Base-by-base conservation (phyloP, 2,329 filamentous ascomycete species). In the Emydomyces testavorans region DNA sequence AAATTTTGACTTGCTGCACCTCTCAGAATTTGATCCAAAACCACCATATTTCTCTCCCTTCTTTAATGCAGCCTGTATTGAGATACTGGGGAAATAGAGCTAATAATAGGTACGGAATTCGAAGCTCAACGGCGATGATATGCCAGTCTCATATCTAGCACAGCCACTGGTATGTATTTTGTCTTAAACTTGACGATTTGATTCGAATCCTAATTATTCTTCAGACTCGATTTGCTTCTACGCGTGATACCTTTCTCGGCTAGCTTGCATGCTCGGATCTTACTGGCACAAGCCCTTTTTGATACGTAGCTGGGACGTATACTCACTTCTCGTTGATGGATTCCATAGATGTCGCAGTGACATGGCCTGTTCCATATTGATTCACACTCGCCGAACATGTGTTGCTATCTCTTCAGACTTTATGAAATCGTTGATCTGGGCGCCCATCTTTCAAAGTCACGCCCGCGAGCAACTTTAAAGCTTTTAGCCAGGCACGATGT, bases 251-350 rank as follows among this genome's bases (percentile, higher is more conserved):
- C n/a, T 23, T 32, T 23, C 44, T 37, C 15, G 37, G 24, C 29
- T 32, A 40, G 31, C 38, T 36, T n/a, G 42, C 32, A 55, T 73
- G 68, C 38, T 68, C 62, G 16, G 61, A 51, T 36, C 56, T 57
- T 20, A 68, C 67, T 8, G 70, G 65, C 4, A 68, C 59, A 43
- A 67, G 65, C 8, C 75, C 71, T 52, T 76, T 76, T 57, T 76
- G 73, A 52, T 76, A 72, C 56, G 76, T 73, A 29, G 64, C 71
- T 1, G 71, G 73, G 45, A 68, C 71, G 53, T 71, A 75, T 4
- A 68, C 63, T 0, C 59, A 65, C 52, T 67, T 70, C 0, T 71
- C 70, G 55, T 76, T 72, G 13, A 67, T 56, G 44, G 66, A 72
- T 4, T 64, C 70, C 69, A 77, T 75, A 34, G 63, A 6, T 67